These are phyloP conservation scores for Myxozyma neglecta DNA, from an alignment of 805 yeast species.

Conservation along the genomic window DNA sequence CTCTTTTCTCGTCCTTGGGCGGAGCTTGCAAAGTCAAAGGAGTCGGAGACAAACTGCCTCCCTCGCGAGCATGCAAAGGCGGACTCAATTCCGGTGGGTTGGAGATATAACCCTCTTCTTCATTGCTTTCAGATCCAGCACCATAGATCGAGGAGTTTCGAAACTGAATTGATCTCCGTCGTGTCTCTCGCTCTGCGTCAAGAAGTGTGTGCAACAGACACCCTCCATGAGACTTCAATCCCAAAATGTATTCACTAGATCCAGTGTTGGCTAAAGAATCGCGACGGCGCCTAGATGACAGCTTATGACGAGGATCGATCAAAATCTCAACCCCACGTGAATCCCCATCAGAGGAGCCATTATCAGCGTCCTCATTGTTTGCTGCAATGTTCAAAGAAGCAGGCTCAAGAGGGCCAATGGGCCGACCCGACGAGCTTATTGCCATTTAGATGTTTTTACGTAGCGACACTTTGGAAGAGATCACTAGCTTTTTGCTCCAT, in stretches of 20 bases:
- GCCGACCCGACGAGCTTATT: background rate
- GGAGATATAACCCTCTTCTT: background rate
- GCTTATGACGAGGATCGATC: constrained; percentile 13
- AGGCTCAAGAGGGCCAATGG: constrained; percentile 3
- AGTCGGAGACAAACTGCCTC: background rate
- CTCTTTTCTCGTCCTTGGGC: too few species aligned
- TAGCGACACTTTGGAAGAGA: too few species aligned
- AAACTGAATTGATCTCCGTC: constrained; percentile 16
- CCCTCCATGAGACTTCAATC: constrained; percentile 15
- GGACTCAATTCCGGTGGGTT: background rate
- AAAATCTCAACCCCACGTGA: constrained; percentile 16
- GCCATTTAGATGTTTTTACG: too few species aligned
- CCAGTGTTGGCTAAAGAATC: constrained; percentile 14
- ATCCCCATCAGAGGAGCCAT: constrained; percentile 6
- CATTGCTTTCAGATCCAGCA: background rate
- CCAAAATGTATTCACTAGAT: background rate
- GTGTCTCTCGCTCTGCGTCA: constrained; percentile 25
- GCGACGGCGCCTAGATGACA: constrained; percentile 19
- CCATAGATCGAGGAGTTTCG: background rate
- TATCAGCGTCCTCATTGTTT: background rate
- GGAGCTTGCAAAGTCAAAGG: background rate
- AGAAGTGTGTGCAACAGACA: constrained; percentile 27
- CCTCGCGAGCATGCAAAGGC: background rate
- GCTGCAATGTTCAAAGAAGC: background rate
- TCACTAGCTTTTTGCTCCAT: too few species aligned